These are phyloP conservation scores for Candida andamanensis DNA, from an alignment of 805 yeast genomes.

Conservation along the genomic window DNA sequence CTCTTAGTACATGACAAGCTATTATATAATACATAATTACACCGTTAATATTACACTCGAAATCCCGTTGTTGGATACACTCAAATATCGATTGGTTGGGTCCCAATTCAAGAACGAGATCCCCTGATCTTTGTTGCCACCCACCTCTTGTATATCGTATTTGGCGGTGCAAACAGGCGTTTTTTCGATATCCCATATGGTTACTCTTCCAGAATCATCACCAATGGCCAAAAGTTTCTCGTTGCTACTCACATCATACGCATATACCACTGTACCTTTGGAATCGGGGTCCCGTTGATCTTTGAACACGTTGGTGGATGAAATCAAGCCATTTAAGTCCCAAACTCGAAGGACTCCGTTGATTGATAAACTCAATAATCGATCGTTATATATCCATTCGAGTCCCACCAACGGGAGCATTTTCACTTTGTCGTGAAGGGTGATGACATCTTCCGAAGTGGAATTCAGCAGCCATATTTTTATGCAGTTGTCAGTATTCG, in stretches of 20 bases:
- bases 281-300: background rate
- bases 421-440: conserved; percentile 28
- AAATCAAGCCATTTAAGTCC: conserved; percentile 42
- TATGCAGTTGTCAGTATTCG: conserved; percentile 64
- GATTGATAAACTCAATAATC: conserved; percentile 50
- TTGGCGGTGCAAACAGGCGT: too few species aligned
- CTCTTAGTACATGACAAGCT: background rate
- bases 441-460: conserved; percentile 32
- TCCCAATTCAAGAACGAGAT: conserved; percentile 39
- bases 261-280: conserved; percentile 42
- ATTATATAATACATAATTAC: conserved; percentile 5
- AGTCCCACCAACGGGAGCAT: conserved; percentile 51
- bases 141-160: too few species aligned
- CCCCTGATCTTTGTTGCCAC: conserved; percentile 16
- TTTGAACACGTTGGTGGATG: conserved; percentile 16
- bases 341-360: conserved; percentile 70
- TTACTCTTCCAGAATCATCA: conserved; percentile 56
- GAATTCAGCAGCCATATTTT: conserved; percentile 73
- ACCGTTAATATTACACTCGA: conserved; percentile 25
- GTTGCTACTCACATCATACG: conserved; percentile 47
- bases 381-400: conserved; percentile 43
- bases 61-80: conserved; percentile 31
- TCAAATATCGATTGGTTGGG: conserved; percentile 17
- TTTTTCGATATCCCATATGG: conserved; percentile 57
- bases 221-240: conserved; percentile 53